Percentiles rank a stretch among this genome's conserved stretches.
Conservation (phyloP, 176 grass and related monocot genomes). For the Poa annua region DNA sequence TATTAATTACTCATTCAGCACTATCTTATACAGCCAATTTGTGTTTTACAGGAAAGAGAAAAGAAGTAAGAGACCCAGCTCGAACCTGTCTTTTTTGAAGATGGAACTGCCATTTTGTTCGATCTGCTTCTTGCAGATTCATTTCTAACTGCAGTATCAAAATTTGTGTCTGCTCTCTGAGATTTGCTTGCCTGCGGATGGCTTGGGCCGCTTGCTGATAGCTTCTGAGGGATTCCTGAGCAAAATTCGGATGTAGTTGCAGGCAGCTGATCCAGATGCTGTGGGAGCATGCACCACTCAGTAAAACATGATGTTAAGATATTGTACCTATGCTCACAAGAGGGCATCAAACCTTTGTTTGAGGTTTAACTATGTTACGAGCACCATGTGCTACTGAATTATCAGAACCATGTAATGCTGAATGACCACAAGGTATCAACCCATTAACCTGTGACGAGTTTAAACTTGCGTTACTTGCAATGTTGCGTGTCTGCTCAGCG, state of each 20-base stretch:
- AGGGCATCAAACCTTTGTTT: conserved; percentile 46
- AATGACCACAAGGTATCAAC: conserved; percentile 32
- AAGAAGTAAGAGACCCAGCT: conserved; percentile 3
- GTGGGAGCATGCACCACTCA: conserved; percentile 26
- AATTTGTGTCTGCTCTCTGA: conserved; percentile 30
- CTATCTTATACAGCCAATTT: neutral
- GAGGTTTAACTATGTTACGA: conserved; percentile 41
- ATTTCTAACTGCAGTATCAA: conserved; percentile 32
- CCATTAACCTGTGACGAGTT: conserved; percentile 46
- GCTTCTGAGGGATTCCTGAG: conserved; percentile 41
- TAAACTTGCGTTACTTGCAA: conserved; percentile 16
- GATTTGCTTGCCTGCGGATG: conserved; percentile 21
- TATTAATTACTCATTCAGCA: neutral
- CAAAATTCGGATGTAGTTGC: conserved; percentile 19
- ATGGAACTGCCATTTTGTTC: conserved; percentile 15
- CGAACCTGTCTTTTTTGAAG: conserved; percentile 52
- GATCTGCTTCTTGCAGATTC: conserved; percentile 42
- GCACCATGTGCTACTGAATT: conserved; percentile 37
- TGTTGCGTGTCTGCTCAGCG: conserved; percentile 37
- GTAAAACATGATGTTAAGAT: conserved; percentile 40
- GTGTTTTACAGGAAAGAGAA: neutral
- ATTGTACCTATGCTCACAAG: neutral
- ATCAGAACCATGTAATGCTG: conserved; percentile 30
- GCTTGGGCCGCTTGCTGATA: conserved; percentile 40
- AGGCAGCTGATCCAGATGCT: conserved; percentile 41